These are phyloP conservation scores for Arctostaphylos glauca DNA, from an alignment of 148 eudicot species.

Conservation along the genomic window DNA sequence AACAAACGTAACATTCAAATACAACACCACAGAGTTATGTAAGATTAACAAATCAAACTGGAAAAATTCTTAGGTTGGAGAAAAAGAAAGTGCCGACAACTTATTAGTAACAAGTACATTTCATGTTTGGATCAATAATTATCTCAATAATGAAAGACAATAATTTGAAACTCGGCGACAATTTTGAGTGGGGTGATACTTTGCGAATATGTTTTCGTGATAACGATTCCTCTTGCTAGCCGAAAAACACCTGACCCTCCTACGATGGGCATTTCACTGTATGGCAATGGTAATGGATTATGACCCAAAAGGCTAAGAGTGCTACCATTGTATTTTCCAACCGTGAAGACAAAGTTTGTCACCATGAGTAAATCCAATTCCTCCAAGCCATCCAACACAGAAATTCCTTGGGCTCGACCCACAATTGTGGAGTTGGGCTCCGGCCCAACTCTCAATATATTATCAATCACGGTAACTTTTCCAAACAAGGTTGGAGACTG, in stretches of 20 bases:
- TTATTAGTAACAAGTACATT: too few species aligned
- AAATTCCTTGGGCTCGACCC: constrained; percentile 29
- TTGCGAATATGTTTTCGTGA: constrained; percentile 28
- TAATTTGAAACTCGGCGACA: constrained; percentile 36
- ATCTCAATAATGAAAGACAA: constrained; percentile 25
- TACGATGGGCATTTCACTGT: constrained; percentile 38
- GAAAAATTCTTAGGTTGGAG: too few species aligned
- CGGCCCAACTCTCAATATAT: constrained; percentile 19
- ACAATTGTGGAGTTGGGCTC: constrained; percentile 18
- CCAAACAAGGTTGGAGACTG: constrained; percentile 8
- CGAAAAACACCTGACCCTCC: constrained; percentile 46
- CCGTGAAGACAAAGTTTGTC: constrained; percentile 21
- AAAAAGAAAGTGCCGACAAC: too few species aligned
- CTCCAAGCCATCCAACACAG: constrained; percentile 13
- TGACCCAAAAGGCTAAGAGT: constrained; percentile 25
- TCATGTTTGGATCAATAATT: too few species aligned
- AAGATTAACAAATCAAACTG: too few species aligned
- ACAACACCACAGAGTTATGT: too few species aligned
- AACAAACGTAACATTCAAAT: too few species aligned
- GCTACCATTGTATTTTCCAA: constrained; percentile 40
- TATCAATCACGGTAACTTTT: constrained; percentile 2
- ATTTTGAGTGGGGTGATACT: constrained; percentile 25
- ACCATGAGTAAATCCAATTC: constrained; percentile 23
- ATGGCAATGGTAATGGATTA: constrained; percentile 18
- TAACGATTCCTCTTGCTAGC: constrained; percentile 40